phyloP scores from a whole-genome alignment of 768 basidiomycete genomes.

The Suillus subluteus region DNA sequence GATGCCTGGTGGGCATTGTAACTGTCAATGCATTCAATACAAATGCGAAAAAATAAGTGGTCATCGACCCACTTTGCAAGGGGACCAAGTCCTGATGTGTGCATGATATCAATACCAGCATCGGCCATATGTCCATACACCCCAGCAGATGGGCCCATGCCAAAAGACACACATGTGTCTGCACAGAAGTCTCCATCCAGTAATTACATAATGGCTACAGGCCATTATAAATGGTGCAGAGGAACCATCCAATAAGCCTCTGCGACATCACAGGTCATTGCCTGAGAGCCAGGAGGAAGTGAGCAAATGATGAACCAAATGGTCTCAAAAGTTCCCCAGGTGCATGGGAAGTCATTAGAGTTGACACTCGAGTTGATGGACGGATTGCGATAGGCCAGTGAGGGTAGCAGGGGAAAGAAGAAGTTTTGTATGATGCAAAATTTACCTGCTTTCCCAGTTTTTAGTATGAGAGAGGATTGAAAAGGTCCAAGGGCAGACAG shows the following conservation, averaged over 20 bases:
- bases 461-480: too few relatives aligned
- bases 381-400: fast-evolving
- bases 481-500: too few relatives aligned
- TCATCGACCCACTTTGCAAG: conserved; percentile 36
- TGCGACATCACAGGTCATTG: conserved; percentile 12
- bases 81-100: conserved; percentile 29
- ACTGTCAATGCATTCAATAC: conserved; percentile 19
- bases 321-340: too few relatives aligned
- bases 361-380: too few relatives aligned
- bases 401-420: too few relatives aligned
- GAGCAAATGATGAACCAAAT: too few relatives aligned
- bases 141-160: conserved; percentile 27
- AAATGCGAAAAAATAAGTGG: conserved; percentile 31
- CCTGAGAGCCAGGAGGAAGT: too few relatives aligned
- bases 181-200: conserved; percentile 17
- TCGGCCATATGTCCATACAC: conserved; percentile 31
- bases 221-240: conserved; percentile 31
- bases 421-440: too few relatives aligned
- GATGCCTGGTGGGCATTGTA: conserved; percentile 28
- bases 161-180: conserved; percentile 23
- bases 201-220: conserved; percentile 25
- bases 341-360: too few relatives aligned
- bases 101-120: conserved; percentile 29
- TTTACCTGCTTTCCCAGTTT: too few relatives aligned
- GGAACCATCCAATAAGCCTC: conserved; percentile 39